These are phyloP conservation scores for Lipomyces starkeyi DNA, from an alignment of 805 yeast genomes.

Conservation along the genomic window DNA sequence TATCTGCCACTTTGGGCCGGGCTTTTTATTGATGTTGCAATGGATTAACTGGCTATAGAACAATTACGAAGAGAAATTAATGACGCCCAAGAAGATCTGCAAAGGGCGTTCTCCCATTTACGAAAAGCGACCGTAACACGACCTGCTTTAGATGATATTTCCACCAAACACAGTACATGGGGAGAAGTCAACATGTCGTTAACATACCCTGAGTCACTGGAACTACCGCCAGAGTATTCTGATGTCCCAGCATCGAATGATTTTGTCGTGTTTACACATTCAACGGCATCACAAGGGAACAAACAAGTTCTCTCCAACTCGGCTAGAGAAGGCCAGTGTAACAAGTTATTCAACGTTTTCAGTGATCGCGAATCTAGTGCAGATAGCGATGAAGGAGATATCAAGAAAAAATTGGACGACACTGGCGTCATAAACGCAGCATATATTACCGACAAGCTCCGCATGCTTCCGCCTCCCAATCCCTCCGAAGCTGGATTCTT, in stretches of 20 bases:
- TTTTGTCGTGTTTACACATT: background rate
- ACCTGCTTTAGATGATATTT: background rate
- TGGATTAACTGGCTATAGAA: background rate
- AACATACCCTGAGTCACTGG: background rate
- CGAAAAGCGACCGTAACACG: background rate
- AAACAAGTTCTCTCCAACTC: no score
- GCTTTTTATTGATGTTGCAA: background rate
- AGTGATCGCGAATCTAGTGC: background rate
- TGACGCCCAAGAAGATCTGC: slow-evolving; percentile 12
- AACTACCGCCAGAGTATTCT: background rate
- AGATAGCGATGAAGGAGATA: background rate
- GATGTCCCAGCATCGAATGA: background rate
- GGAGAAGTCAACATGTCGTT: background rate
- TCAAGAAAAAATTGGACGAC: background rate
- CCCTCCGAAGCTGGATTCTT: background rate
- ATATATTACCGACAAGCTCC: background rate
- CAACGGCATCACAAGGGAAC: background rate
- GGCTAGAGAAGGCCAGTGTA: background rate
- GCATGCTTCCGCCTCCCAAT: slow-evolving; percentile 1
- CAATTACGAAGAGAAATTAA: slow-evolving; percentile 8
- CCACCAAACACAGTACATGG: background rate
- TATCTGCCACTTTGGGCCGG: background rate
- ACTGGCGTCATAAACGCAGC: background rate
- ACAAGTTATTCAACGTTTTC: background rate
- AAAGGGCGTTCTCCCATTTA: background rate